Conservation (phyloP, 2,329 filamentous ascomycete genomes). For the Tolypocladium sp. region DNA sequence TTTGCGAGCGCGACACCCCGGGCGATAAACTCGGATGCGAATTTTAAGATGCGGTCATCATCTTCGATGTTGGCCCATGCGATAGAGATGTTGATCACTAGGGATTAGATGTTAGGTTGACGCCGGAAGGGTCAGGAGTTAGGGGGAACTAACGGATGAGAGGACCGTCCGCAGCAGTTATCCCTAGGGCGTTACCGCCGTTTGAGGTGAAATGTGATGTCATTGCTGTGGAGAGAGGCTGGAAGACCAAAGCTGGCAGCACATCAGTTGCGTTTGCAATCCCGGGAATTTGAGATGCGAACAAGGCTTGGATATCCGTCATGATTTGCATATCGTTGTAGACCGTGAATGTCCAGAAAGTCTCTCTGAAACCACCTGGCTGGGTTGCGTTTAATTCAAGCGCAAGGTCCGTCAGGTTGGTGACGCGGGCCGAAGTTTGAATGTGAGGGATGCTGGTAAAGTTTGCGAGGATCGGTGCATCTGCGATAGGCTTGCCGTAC, state of each 20-base stretch:
- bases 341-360: background rate
- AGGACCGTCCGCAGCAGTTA: background rate
- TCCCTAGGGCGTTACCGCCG: background rate
- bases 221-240: background rate
- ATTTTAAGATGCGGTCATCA: background rate
- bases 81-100: background rate
- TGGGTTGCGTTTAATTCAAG: background rate
- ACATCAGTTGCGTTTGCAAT: background rate
- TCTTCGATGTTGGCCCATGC: background rate
- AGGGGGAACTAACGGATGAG: background rate
- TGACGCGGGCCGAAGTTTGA: background rate
- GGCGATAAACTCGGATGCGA: background rate
- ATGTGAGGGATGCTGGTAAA: background rate
- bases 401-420: background rate
- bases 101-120: background rate
- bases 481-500: background rate
- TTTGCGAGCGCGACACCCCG: background rate
- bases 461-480: background rate
- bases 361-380: background rate
- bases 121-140: fast-evolving
- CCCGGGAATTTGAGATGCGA: background rate
- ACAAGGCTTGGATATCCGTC: background rate
- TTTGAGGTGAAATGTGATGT: background rate
- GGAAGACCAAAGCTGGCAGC: background rate
- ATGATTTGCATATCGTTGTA: background rate